These are phyloP conservation scores for Neonectria coccinea DNA, from an alignment of 2,329 filamentous ascomycete genomes.

Conservation along the genomic window DNA sequence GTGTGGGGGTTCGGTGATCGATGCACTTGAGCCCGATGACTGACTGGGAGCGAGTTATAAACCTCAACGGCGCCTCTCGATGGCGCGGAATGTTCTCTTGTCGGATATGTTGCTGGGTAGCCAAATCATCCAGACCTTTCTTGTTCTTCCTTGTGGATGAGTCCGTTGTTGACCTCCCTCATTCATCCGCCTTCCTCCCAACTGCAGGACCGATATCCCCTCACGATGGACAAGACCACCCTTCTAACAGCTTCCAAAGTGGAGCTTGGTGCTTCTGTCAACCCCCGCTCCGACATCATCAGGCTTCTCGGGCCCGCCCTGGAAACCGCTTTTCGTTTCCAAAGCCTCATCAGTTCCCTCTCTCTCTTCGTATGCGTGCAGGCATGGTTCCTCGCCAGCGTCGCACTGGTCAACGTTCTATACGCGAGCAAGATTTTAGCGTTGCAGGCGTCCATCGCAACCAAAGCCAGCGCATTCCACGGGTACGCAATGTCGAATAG, in stretches of 20 bases:
- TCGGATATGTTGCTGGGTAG: neutral
- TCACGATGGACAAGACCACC: constrained; percentile 52
- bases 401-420: constrained; percentile 41
- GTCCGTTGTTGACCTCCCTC: neutral
- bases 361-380: constrained; percentile 49
- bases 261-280: constrained; percentile 47
- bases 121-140: neutral
- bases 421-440: constrained; percentile 44
- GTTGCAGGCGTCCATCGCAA: constrained; percentile 43
- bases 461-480: constrained; percentile 48
- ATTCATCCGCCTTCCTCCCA: neutral
- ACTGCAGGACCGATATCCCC: constrained; percentile 19
- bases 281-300: constrained; percentile 49
- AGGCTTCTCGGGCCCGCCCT: constrained; percentile 51
- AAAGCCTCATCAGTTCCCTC: constrained; percentile 49
- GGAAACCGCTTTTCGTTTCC: constrained; percentile 50
- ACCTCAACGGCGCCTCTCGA: constrained; percentile 14
- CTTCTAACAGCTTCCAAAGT: constrained; percentile 54
- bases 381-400: constrained; percentile 47
- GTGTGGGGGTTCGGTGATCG: constrained; percentile 12
- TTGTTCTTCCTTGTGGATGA: neutral
- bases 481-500: constrained; percentile 46
- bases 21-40: constrained; percentile 4
- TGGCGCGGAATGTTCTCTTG: neutral
- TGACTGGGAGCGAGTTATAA: constrained; percentile 19